phyloP scores from a whole-genome alignment of 1,284 basidiomycete species.

The Malassezia dermatis region DNA sequence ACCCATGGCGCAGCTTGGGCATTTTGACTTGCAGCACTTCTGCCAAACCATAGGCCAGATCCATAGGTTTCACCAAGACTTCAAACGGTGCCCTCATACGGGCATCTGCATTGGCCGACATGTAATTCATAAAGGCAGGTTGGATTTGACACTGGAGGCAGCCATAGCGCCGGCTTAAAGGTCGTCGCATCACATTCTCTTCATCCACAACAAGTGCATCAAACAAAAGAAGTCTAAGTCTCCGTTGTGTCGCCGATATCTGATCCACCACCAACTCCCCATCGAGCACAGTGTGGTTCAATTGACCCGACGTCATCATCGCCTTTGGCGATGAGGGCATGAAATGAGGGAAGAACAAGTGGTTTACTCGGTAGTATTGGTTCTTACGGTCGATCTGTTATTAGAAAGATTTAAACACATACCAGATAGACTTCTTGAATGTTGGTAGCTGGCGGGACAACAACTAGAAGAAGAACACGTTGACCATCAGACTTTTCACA shows the following conservation, averaged over 20 bases:
- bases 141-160: constrained; percentile 72
- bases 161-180: constrained; percentile 78
- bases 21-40: constrained; percentile 75
- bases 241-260: constrained; percentile 57
- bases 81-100: constrained; percentile 66
- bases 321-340: constrained; percentile 17
- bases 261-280: constrained; percentile 89
- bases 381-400: constrained; percentile 78
- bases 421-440: constrained; percentile 60
- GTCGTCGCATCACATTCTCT: constrained; percentile 71
- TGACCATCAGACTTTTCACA: constrained; percentile 99
- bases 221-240: constrained; percentile 73
- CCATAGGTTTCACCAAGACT: constrained; percentile 72
- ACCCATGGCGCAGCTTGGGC: constrained; percentile 78
- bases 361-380: constrained; percentile 60
- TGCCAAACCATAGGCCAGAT: constrained; percentile 75
- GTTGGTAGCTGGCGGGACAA: constrained; percentile 52
- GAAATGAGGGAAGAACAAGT: constrained; percentile 64
- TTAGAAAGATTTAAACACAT: background rate
- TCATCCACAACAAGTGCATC: constrained; percentile 82
- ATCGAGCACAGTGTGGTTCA: constrained; percentile 71
- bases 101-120: constrained; percentile 57
- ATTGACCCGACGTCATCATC: constrained; percentile 38
- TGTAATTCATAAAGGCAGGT: constrained; percentile 65
- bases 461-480: constrained; percentile 74